Percentiles rank a stretch among this genome's conserved stretches.
phyloP scores from a whole-genome alignment of 805 yeast species.

The Pichia rugopelliculosa region DNA sequence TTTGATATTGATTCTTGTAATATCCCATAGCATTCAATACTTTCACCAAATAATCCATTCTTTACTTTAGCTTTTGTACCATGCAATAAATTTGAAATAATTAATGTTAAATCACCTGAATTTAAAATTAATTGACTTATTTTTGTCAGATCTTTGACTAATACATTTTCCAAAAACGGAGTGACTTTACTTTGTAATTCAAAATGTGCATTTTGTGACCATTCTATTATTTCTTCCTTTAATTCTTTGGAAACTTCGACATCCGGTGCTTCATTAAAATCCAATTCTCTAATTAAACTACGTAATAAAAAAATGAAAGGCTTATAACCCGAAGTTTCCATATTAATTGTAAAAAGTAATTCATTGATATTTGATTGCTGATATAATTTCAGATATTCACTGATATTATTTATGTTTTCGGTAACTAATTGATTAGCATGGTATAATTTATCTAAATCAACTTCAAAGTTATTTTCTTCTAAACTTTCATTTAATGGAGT shows the following conservation, averaged over 20 bases:
- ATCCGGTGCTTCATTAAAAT: background rate
- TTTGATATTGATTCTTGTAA: slow-evolving; percentile 21
- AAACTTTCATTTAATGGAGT: slow-evolving; percentile 1
- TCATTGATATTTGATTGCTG: slow-evolving; percentile 24
- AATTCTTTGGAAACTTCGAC: slow-evolving; percentile 8
- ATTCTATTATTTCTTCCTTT: slow-evolving; percentile 20
- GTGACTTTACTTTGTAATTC: slow-evolving; percentile 28
- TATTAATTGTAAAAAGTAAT: slow-evolving; percentile 21
- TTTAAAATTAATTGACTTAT: slow-evolving; percentile 26
- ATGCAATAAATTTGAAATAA: slow-evolving; percentile 24
- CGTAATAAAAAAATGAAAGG: slow-evolving; percentile 21
- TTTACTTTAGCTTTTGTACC: slow-evolving; percentile 21
- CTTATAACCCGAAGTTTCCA: slow-evolving; percentile 25
- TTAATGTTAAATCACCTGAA: slow-evolving; percentile 28
- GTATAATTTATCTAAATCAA: slow-evolving; percentile 22
- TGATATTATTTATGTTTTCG: slow-evolving; percentile 22
- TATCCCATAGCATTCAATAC: slow-evolving; percentile 26
- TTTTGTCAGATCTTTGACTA: slow-evolving; percentile 23
- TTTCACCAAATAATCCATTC: slow-evolving; percentile 18
- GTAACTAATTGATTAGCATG: slow-evolving; percentile 24
- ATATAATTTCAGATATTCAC: slow-evolving; percentile 21
- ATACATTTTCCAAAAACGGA: slow-evolving; percentile 23
- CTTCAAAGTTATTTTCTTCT: slow-evolving; percentile 6
- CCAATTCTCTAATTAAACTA: slow-evolving; percentile 20
- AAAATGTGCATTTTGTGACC: slow-evolving; percentile 30